A percentile compares a stretch with the other conserved stretches of the same genome.
phyloP scores from a whole-genome alignment of 2,329 filamentous ascomycete genomes.

The Aspergillus sp. region DNA sequence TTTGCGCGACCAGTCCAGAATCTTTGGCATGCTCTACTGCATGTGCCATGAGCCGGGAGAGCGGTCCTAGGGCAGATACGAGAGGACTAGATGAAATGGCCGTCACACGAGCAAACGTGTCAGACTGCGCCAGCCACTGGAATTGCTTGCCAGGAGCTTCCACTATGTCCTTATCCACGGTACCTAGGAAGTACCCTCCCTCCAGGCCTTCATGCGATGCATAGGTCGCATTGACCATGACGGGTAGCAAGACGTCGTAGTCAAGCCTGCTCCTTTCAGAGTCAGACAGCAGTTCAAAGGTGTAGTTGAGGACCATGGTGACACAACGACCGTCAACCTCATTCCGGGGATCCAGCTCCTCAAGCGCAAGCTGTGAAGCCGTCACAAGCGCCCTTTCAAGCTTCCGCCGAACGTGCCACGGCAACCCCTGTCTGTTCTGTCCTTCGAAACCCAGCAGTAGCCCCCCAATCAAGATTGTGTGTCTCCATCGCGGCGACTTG shows the following conservation, averaged over 20 bases:
- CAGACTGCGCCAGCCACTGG: slow-evolving; percentile 64
- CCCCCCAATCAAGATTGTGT: slow-evolving; percentile 77
- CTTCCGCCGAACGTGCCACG: slow-evolving; percentile 62
- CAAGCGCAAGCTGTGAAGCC: slow-evolving; percentile 73
- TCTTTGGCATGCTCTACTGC: slow-evolving; percentile 59
- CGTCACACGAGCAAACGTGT: slow-evolving; percentile 59
- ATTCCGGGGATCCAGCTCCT: slow-evolving; percentile 54
- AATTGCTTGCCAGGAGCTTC: slow-evolving; percentile 58
- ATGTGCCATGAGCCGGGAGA: slow-evolving; percentile 65
- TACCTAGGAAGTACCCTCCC: slow-evolving; percentile 71
- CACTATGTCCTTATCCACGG: slow-evolving; percentile 67
- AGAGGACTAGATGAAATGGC: slow-evolving; percentile 59
- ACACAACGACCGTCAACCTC: slow-evolving; percentile 57
- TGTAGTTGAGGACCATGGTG: slow-evolving; percentile 72
- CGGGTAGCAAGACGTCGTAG: slow-evolving; percentile 69
- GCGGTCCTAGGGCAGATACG: slow-evolving; percentile 61
- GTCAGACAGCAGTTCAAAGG: slow-evolving; percentile 70
- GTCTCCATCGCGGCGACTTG: slow-evolving; percentile 72
- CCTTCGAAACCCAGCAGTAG: slow-evolving; percentile 75
- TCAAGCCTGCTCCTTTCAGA: slow-evolving; percentile 61
- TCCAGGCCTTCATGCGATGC: slow-evolving; percentile 72
- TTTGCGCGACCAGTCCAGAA: slow-evolving; percentile 42
- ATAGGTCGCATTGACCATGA: slow-evolving; percentile 67
- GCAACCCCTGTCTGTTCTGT: slow-evolving; percentile 64
- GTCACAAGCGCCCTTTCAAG: slow-evolving; percentile 73